A percentile compares a stretch with the other conserved stretches of the same genome.
These are phyloP conservation scores for Geotrichum aggregatum DNA, from an alignment of 1,139 yeast genomes.

Conservation along the genomic window DNA sequence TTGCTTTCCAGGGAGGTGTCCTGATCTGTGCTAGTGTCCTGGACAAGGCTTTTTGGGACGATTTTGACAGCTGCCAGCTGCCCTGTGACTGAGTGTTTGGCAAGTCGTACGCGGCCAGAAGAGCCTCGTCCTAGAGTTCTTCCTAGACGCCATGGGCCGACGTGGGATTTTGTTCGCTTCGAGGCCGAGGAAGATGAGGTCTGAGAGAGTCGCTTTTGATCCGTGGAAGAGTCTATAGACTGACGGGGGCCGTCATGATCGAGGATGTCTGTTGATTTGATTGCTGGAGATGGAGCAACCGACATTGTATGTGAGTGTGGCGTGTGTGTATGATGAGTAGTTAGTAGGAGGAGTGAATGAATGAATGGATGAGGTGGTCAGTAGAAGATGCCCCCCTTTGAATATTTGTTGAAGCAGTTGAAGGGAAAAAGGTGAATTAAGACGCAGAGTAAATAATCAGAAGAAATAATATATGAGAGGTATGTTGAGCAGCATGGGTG, in stretches of 20 bases:
- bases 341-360: no score
- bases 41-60: constrained; percentile 78
- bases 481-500: no score
- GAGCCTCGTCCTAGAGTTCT: constrained; percentile 92
- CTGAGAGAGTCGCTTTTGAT: constrained; percentile 56
- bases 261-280: constrained; percentile 11
- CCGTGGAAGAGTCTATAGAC: constrained; percentile 8
- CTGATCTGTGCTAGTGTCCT: constrained; percentile 41
- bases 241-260: neutral
- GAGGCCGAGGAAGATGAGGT: constrained; percentile 49
- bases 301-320: no score
- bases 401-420: no score
- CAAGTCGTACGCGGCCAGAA: constrained; percentile 88
- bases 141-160: constrained; percentile 96
- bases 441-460: no score
- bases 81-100: constrained; percentile 78
- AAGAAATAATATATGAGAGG: no score
- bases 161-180: constrained; percentile 61
- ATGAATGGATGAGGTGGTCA: no score
- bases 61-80: constrained; percentile 94
- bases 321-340: no score
- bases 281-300: constrained; percentile 1
- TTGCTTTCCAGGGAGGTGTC: no score
- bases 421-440: no score
- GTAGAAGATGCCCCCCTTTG: no score